These are phyloP conservation scores for Kazachstania viticola DNA, from an alignment of 805 yeast species.

Conservation along the genomic window DNA sequence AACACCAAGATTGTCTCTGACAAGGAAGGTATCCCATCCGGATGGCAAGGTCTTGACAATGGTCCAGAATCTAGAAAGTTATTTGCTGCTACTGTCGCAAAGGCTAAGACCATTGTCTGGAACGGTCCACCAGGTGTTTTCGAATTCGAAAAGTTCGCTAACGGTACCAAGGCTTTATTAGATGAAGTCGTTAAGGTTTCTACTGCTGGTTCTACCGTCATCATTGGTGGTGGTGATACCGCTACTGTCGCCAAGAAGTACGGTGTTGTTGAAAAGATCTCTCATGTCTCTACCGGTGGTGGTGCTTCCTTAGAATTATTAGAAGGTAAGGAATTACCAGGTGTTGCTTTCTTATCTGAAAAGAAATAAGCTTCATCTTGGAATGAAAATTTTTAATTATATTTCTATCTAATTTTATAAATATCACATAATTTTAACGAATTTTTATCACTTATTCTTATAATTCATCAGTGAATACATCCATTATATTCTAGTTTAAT, in stretches of 20 bases:
- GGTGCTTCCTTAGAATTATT: constrained; percentile 98
- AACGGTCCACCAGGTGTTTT: constrained; percentile 99
- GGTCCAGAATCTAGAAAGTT: constrained; percentile 83
- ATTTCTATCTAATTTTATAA: not conserved
- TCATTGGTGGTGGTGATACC: constrained; percentile 98
- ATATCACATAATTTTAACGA: not conserved
- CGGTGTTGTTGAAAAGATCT: constrained; percentile 91
- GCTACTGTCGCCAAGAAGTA: constrained; percentile 98
- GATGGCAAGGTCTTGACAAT: constrained; percentile 91
- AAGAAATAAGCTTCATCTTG: no score
- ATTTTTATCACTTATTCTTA: constrained; percentile 1
- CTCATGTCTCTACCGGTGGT: constrained; percentile 99
- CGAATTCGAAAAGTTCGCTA: constrained; percentile 86
- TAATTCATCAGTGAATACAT: constrained; percentile 3
- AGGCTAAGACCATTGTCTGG: constrained; percentile 98
- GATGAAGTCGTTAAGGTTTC: constrained; percentile 83
- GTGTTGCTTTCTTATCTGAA: constrained; percentile 86
- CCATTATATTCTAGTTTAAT: not conserved
- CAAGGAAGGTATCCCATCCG: constrained; percentile 86
- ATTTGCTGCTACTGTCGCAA: constrained; percentile 71
- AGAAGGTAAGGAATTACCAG: constrained; percentile 98
- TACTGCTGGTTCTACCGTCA: constrained; percentile 82
- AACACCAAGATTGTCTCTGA: constrained; percentile 73
- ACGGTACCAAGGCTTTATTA: constrained; percentile 83
- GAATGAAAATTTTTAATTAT: constrained; percentile 2